Base-by-base conservation (phyloP, 306 rosid genomes). In the Quercus ilex region DNA sequence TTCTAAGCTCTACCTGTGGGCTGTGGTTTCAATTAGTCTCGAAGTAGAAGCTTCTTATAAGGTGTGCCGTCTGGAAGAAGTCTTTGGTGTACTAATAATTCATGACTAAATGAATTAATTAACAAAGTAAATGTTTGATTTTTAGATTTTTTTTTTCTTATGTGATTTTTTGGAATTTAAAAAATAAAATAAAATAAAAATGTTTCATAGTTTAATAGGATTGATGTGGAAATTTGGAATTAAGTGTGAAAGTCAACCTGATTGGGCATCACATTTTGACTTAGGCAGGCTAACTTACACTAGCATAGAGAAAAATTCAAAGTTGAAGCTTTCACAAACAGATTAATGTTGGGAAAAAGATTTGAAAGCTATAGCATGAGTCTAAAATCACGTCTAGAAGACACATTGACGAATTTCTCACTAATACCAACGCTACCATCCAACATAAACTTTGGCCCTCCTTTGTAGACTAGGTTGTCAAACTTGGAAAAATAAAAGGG, bases 201-300 rank as follows among this genome's bases (percentile, higher is more conserved):
- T 35, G 46, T 41, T 41, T 8, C 46, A 38, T 41, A 41, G 46
- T 41, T 38, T 8, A 41, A 41, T 41, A 19, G 70, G 65, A 52
- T 76, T 67, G 57, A 52, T 69, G 49, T 33, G 87, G 80, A 87
- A 86, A 74, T 30, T 68, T 63, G 62, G 55, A 68, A 9, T 65
- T 64, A 7, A 18, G 30, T 30, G 31, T 20, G 28, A 80, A 85
- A 88, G 97, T 90, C 91, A 19, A 80, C 33, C 20, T 53, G 79
- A 59, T 85, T 79, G 79, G 90, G 89, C 89, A 85, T 67, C 71
- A 80, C 33, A 35, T 19, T 74, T 87, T 90, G 94, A 90, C 88
- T 78, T 72, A 23, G 31, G 46, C 28, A n/a, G 41, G 77, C 78
- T 58, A 35, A 64, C 52, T 56, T 58, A 25, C 76, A 74, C 71